A percentile compares a stretch with the other conserved stretches of the same genome.
Conservation (phyloP, 306 rosid species). For the Pterocarpus macrocarpus region DNA sequence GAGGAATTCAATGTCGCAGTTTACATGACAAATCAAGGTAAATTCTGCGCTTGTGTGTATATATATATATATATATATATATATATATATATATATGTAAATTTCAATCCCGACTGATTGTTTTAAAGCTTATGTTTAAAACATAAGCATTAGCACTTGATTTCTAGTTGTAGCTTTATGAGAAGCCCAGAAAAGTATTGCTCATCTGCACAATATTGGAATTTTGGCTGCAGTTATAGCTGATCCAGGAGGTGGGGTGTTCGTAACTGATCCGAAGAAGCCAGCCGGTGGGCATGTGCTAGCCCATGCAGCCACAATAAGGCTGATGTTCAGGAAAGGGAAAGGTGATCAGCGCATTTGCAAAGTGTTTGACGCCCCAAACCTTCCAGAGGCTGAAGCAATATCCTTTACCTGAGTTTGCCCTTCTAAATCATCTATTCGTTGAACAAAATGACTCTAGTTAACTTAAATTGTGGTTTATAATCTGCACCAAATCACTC, state of each 20-base stretch:
- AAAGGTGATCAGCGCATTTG: conserved; percentile 97
- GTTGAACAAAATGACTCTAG: not conserved
- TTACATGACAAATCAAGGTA: conserved; percentile 98
- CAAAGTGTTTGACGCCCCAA: conserved; percentile 96
- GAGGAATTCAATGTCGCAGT: conserved; percentile 95
- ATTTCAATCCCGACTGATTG: too few species aligned
- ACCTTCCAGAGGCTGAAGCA: conserved; percentile 96
- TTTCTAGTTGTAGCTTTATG: conserved; percentile 7
- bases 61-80: not conserved
- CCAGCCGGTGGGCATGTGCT: conserved; percentile 98
- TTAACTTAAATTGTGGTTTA: not conserved
- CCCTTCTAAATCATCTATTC: not conserved
- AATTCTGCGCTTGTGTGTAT: conserved; percentile 4
- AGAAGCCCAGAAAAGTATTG: not conserved
- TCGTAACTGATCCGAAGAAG: conserved; percentile 93
- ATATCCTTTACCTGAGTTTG: conserved; percentile 72
- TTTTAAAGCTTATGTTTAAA: not conserved
- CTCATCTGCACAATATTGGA: conserved; percentile 17
- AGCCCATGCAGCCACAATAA: conserved; percentile 94
- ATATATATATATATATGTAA: not conserved
- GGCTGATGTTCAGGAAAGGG: conserved; percentile 95
- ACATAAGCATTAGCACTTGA: not conserved
- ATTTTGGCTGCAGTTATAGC: conserved; percentile 80
- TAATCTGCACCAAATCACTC: conserved; percentile 27
- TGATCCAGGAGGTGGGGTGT: conserved; percentile 95